These are phyloP conservation scores for Nannizziopsis arthrosporioides DNA, from an alignment of 2,329 filamentous ascomycete genomes.

Conservation along the genomic window DNA sequence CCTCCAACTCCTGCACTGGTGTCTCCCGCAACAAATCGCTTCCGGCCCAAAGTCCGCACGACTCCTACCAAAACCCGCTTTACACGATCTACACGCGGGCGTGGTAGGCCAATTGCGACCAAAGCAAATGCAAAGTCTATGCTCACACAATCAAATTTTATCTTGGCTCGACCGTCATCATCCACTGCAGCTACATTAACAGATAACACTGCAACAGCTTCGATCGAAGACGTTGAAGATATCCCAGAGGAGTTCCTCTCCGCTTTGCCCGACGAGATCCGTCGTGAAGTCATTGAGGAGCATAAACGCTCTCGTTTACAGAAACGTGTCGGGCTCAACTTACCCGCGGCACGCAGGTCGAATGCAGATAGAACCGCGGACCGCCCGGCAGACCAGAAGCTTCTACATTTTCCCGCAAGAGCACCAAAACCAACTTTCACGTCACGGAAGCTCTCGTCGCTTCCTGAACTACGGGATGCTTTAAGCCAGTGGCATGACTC, in stretches of 20 bases:
- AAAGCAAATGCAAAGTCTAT: conserved; percentile 46
- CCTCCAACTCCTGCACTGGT: conserved; percentile 32
- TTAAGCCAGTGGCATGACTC: conserved; percentile 64
- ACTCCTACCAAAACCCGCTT: conserved; percentile 51
- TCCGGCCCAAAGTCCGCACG: conserved; percentile 34
- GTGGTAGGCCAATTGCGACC: conserved; percentile 41
- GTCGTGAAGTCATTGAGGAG: conserved; percentile 65
- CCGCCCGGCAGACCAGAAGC: conserved; percentile 25
- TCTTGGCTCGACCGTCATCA: conserved; percentile 27
- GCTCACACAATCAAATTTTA: conserved; percentile 63
- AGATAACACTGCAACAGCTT: conserved; percentile 15
- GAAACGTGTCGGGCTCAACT: conserved; percentile 42
- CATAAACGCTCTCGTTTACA: conserved; percentile 52
- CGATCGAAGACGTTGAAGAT: conserved; percentile 20
- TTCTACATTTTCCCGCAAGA: conserved; percentile 39
- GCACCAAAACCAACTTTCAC: conserved; percentile 51
- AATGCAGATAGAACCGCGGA: neutral
- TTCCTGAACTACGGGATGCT: conserved; percentile 59
- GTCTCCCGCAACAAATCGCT: conserved; percentile 26
- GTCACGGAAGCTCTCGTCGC: conserved; percentile 41
- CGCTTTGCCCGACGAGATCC: conserved; percentile 70
- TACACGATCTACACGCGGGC: conserved; percentile 47
- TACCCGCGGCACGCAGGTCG: conserved; percentile 17
- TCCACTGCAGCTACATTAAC: conserved; percentile 12
- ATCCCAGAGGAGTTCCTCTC: conserved; percentile 64